Percentiles rank a stretch among this genome's conserved stretches.
phyloP scores from a whole-genome alignment of 2,329 filamentous ascomycete species.

The Neopestalotiopsis sp. region DNA sequence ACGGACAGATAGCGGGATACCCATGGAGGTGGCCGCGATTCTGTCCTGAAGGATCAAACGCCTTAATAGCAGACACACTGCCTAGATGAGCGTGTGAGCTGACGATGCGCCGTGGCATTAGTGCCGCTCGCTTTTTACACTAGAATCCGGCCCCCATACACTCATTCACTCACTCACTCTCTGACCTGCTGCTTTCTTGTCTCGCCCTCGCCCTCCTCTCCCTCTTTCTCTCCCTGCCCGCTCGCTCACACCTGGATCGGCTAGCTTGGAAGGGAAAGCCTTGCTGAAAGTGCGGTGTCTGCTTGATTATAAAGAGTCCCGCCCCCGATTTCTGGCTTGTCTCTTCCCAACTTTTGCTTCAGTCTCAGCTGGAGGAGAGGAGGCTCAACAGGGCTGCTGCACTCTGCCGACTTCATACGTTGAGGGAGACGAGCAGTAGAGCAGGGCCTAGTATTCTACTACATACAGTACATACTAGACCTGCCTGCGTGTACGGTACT shows the following conservation, averaged over 20 bases:
- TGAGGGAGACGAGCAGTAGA: constrained; percentile 6
- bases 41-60: neutral
- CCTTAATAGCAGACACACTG: neutral
- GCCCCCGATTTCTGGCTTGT: neutral
- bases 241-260: constrained; percentile 8
- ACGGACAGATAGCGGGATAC: neutral
- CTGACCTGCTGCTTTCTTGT: constrained; percentile 22
- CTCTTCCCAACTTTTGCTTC: constrained; percentile 6
- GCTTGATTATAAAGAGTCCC: constrained; percentile 6
- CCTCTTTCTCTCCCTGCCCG: neutral
- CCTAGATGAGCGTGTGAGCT: constrained; percentile 4
- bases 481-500: neutral
- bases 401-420: constrained; percentile 8
- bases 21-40: neutral
- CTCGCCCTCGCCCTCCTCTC: neutral
- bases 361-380: constrained; percentile 17
- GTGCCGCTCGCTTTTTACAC: constrained; percentile 7
- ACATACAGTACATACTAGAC: too few relatives aligned
- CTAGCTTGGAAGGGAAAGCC: constrained; percentile 9
- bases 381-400: constrained; percentile 20
- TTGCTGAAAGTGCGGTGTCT: neutral
- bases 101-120: constrained; percentile 12
- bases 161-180: constrained; percentile 25
- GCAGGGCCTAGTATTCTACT: neutral
- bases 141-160: constrained; percentile 21